Evolutionary conservation across 768 basidiomycete species (phyloP).

Genomic region (Sistotremastrum suecicum): DNA sequence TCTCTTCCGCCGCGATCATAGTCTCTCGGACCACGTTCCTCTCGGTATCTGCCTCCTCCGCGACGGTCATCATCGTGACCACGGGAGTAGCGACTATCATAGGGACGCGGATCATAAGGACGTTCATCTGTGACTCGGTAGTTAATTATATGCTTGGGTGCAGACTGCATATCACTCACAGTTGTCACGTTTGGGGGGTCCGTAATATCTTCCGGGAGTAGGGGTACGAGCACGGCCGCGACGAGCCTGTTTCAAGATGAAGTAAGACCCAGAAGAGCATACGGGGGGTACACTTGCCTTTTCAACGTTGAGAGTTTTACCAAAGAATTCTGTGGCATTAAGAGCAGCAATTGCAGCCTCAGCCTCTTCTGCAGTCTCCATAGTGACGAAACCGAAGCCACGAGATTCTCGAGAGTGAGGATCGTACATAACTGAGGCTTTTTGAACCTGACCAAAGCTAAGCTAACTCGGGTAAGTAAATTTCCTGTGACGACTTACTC

Average conservation of each 20-base stretch:
- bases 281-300: constrained; percentile 33
- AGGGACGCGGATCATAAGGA: constrained; percentile 84
- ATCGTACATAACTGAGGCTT: constrained; percentile 52
- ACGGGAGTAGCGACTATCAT: constrained; percentile 74
- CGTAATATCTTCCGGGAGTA: constrained; percentile 91
- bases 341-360: constrained; percentile 80
- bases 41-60: constrained; percentile 13
- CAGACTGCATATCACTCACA: constrained; percentile 23
- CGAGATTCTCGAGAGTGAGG: constrained; percentile 58
- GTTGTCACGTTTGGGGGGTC: constrained; percentile 72
- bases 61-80: constrained; percentile 39
- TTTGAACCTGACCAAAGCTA: constrained; percentile 33
- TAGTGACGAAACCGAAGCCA: constrained; percentile 83
- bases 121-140: constrained; percentile 43
- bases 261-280: neutral
- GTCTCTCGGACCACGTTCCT: constrained; percentile 7
- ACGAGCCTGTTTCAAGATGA: constrained; percentile 42
- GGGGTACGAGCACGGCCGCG: constrained; percentile 83
- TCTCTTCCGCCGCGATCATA: constrained; percentile 6
- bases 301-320: constrained; percentile 80
- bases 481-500: constrained; percentile 31
- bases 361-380: constrained; percentile 76
- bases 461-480: neutral
- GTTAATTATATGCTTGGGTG: constrained; percentile 2
- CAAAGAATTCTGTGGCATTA: constrained; percentile 74